Percentiles rank a stretch among this genome's conserved stretches.
phyloP scores from a whole-genome alignment of 2,329 filamentous ascomycete genomes.

The Malbranchea cinnamomea region DNA sequence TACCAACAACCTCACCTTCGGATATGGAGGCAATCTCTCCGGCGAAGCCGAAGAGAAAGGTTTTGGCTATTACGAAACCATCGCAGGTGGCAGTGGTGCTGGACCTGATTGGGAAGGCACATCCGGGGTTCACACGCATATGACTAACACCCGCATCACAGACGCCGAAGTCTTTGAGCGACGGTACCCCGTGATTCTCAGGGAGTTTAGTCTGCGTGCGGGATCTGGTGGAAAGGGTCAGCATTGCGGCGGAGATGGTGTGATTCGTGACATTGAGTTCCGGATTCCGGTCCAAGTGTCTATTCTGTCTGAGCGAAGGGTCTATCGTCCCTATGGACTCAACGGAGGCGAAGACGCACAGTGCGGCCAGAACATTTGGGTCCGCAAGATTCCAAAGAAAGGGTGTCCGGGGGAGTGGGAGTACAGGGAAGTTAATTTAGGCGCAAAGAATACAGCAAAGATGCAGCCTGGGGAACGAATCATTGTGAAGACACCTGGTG shows the following conservation, averaged over 20 bases:
- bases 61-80: conserved; percentile 74
- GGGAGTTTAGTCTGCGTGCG: conserved; percentile 50
- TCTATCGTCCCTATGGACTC: conserved; percentile 63
- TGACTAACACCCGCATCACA: conserved; percentile 77
- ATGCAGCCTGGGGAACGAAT: conserved; percentile 24
- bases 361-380: conserved; percentile 74
- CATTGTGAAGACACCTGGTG: conserved; percentile 24
- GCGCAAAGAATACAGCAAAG: conserved; percentile 18
- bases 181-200: conserved; percentile 58
- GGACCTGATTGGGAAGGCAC: conserved; percentile 60
- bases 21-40: conserved; percentile 51
- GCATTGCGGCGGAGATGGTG: conserved; percentile 60
- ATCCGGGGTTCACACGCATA: conserved; percentile 65
- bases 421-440: conserved; percentile 16
- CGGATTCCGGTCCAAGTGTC: conserved; percentile 60
- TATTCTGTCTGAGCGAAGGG: conserved; percentile 58
- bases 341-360: conserved; percentile 62
- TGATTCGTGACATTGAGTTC: conserved; percentile 68
- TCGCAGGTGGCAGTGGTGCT: conserved; percentile 62
- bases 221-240: conserved; percentile 51
- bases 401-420: conserved; percentile 11
- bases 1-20: conserved; percentile 67
- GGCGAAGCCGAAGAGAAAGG: conserved; percentile 42
- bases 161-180: conserved; percentile 68
- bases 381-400: conserved; percentile 47